Evolutionary conservation across 1,284 basidiomycete genomes (phyloP).

Genomic region (Chalciporus piperatoides): DNA sequence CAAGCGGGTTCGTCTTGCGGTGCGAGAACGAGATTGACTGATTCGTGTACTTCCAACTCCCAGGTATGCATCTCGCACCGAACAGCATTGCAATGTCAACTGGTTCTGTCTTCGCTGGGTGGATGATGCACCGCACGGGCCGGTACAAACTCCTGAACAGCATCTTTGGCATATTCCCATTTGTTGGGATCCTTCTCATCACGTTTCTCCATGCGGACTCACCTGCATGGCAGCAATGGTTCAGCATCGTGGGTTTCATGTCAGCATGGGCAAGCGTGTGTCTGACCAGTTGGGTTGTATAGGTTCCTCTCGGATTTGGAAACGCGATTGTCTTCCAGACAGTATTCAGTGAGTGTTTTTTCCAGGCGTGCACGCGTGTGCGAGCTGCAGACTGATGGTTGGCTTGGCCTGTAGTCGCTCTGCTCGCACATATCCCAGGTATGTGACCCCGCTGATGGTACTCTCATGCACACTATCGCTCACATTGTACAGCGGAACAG

Average conservation of each 20-base stretch:
- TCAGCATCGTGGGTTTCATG: constrained; percentile 9
- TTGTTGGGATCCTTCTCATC: constrained; percentile 12
- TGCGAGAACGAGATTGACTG: background rate
- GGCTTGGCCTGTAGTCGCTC: constrained; percentile 8
- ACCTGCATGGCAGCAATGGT: constrained; percentile 12
- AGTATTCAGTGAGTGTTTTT: constrained; percentile 6
- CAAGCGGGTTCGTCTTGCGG: background rate
- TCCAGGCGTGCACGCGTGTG: background rate
- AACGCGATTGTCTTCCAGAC: constrained; percentile 15
- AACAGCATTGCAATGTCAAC: constrained; percentile 17
- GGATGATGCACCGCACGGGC: constrained; percentile 19
- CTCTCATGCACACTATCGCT: background rate
- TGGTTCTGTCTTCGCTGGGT: constrained; percentile 15
- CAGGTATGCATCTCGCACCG: constrained; percentile 17
- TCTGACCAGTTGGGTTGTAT: background rate
- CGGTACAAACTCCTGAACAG: constrained; percentile 17
- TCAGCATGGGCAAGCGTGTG: background rate
- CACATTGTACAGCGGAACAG: background rate
- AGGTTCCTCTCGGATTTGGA: constrained; percentile 15
- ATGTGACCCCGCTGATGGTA: background rate
- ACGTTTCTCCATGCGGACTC: constrained; percentile 9
- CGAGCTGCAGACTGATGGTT: background rate
- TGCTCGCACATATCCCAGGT: constrained; percentile 19
- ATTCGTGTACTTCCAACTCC: background rate
- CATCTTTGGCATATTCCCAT: constrained; percentile 12